Percentiles rank a stretch among this genome's conserved stretches.
phyloP scores from a whole-genome alignment of 257 asterid genomes.

The Solanum etuberosum region DNA sequence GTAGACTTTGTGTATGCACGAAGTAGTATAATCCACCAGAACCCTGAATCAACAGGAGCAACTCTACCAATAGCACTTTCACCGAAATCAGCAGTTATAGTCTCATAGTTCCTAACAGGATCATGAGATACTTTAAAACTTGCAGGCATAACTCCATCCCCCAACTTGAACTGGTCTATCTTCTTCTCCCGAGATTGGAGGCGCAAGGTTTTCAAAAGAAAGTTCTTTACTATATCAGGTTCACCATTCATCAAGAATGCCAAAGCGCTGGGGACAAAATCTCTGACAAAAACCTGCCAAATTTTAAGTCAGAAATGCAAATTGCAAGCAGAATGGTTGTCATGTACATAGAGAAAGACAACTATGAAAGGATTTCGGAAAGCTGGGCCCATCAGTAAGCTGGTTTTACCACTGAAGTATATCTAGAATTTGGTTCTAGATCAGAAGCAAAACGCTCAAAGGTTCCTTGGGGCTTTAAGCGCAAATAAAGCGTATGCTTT shows the following conservation, averaged over 20 bases:
- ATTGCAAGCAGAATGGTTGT: background rate
- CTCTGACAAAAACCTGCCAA: slow-evolving; percentile 76
- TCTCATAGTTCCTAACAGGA: slow-evolving; percentile 62
- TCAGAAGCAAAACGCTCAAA: background rate
- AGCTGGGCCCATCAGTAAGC: background rate
- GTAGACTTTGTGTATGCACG: slow-evolving; percentile 95
- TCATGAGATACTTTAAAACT: slow-evolving; percentile 92
- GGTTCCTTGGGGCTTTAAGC: background rate
- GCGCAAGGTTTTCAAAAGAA: slow-evolving; percentile 67
- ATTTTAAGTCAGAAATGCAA: background rate
- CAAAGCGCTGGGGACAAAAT: slow-evolving; percentile 85
- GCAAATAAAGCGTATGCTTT: background rate
- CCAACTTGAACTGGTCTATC: slow-evolving; percentile 80
- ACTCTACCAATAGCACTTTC: slow-evolving; percentile 94
- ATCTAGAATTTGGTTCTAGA: background rate
- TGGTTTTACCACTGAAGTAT: background rate
- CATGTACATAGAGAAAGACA: background rate
- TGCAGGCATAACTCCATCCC: slow-evolving; percentile 94
- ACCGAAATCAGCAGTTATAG: slow-evolving; percentile 87
- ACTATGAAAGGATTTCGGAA: background rate
- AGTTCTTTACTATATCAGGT: slow-evolving; percentile 86
- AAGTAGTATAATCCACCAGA: slow-evolving; percentile 95
- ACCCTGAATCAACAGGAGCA: slow-evolving; percentile 96
- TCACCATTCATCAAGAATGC: slow-evolving; percentile 96
- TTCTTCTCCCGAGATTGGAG: slow-evolving; percentile 94